These are phyloP conservation scores for Takakia lepidozioides DNA, from an alignment of 225 moss, liverwort and hornwort genomes.

Conservation along the genomic window DNA sequence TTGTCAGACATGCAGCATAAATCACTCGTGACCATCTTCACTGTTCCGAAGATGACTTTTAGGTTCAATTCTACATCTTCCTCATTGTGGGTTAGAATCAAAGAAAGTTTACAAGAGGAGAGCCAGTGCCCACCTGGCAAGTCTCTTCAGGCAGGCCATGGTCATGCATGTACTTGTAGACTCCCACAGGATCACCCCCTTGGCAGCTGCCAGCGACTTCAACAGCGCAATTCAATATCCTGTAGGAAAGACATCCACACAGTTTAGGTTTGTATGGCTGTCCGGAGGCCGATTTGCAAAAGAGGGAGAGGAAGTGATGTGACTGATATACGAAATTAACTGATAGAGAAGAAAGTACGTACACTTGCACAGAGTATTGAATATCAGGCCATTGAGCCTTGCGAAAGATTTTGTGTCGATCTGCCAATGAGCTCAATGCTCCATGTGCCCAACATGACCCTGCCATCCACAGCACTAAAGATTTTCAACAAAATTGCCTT, in stretches of 20 bases:
- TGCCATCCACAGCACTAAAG: slow-evolving; percentile 10
- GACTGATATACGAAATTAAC: too few species aligned
- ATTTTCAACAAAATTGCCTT: too few species aligned
- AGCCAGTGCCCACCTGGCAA: slow-evolving; percentile 81
- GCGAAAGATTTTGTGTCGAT: slow-evolving; percentile 80
- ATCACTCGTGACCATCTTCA: too few species aligned
- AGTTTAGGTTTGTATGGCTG: too few species aligned
- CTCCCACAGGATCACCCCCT: slow-evolving; percentile 73
- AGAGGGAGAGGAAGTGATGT: too few species aligned
- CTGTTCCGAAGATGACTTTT: too few species aligned
- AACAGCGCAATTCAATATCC: slow-evolving; percentile 65
- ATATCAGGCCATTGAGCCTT: slow-evolving; percentile 89
- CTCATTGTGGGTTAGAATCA: too few species aligned
- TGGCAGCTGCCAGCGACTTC: slow-evolving; percentile 55
- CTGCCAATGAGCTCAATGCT: slow-evolving; percentile 75
- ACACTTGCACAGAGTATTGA: slow-evolving; percentile 92
- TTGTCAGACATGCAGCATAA: too few species aligned
- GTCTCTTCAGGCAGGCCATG: slow-evolving; percentile 78
- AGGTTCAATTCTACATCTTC: too few species aligned
- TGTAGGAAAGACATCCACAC: slow-evolving; percentile 9
- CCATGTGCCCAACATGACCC: slow-evolving; percentile 99
- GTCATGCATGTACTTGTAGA: slow-evolving; percentile 56
- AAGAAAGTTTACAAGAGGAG: too few species aligned
- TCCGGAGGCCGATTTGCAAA: too few species aligned
- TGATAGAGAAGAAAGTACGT: slow-evolving; percentile 13